A percentile compares a stretch with the other conserved stretches of the same genome.
phyloP scores from a whole-genome alignment of 2,329 filamentous ascomycete genomes.

The Elsinoe ampelina region DNA sequence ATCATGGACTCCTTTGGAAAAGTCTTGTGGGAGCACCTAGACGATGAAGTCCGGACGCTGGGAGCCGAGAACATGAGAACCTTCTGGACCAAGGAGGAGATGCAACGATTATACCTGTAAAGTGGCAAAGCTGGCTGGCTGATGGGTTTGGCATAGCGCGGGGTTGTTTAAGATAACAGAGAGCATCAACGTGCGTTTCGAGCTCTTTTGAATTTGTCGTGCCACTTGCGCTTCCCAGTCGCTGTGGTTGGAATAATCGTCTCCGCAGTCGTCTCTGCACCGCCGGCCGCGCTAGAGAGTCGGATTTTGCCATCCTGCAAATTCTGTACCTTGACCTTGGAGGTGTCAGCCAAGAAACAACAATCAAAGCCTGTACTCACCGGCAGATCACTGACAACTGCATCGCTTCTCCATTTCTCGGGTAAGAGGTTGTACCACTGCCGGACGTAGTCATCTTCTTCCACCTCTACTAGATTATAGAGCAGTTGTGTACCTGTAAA shows the following conservation, averaged over 20 bases:
- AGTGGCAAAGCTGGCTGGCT: conserved; percentile 11
- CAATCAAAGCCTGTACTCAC: conserved; percentile 8
- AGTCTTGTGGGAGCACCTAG: conserved; percentile 73
- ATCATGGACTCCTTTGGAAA: conserved; percentile 70
- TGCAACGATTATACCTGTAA: conserved; percentile 59
- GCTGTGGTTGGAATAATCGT: not conserved
- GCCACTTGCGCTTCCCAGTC: conserved; percentile 30
- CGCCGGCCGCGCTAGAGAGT: not conserved
- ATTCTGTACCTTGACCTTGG: conserved; percentile 8
- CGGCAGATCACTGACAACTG: conserved; percentile 20
- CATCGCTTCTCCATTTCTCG: conserved; percentile 25
- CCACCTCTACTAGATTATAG: conserved; percentile 12
- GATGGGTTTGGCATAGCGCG: not conserved
- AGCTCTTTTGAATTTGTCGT: conserved; percentile 29
- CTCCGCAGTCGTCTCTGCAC: not conserved
- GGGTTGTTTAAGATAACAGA: not conserved
- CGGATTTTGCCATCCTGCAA: conserved; percentile 5
- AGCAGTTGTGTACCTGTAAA: conserved; percentile 21
- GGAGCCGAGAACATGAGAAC: conserved; percentile 80
- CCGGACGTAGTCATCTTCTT: conserved; percentile 26
- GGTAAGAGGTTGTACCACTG: conserved; percentile 30
- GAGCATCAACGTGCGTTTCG: conserved; percentile 5
- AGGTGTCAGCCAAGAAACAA: not conserved
- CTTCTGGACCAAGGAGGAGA: conserved; percentile 71
- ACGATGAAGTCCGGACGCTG: conserved; percentile 71